Evolutionary conservation across 2,329 filamentous ascomycete genomes (phyloP), one percentile per base, ranked within the genome.

Genomic region (Diplodia intermedia): DNA sequence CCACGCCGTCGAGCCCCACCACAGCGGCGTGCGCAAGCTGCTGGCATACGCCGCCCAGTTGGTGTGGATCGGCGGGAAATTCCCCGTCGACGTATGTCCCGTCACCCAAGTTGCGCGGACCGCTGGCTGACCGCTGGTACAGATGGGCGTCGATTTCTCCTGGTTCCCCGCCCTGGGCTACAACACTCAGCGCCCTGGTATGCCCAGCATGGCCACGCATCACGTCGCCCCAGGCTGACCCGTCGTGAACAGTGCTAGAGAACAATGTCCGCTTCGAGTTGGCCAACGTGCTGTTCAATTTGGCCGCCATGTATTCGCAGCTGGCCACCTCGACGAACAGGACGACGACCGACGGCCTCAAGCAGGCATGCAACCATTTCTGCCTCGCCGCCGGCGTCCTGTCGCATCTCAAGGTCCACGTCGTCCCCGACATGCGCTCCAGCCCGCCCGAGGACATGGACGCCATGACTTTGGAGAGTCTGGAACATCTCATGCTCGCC

Each of bases 381-480:
- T 94, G 91, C 74, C 88, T 92, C 40, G 89, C 93, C 0, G 94
- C 95, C 0, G 95, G 95, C 15, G 91, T 97, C 3, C 84, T 98
- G 29, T 85, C 84, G 1, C 89, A 97, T 78, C 86, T 98, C 70
- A 90, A 93, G 76, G 88, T 86, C 36, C 86, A 87, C 33, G 84
- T 97, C 1, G 84, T 97, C 1, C 92, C 93, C 1, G 93, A 97
- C 73, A 83, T 98, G 74, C 90, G 93, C 69, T 86, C 91, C 1
- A 88, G 90, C 15, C 92, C 94, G 0, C 94, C 95, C 1, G 95
- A 98, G 76, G 95, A 99, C 76, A 97, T 99, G 93, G 95, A 99
- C 74, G 86, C 88, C 62, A 87, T 91, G 75, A 97, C 94, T 0
- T 84, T 99, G 57, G 91, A 94, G 73, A 92, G 92, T 65, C 81